Evolutionary conservation across 176 grass and related monocot species (phyloP), one percentile per base, ranked within the genome.

Genomic region (Avena eriantha): DNA sequence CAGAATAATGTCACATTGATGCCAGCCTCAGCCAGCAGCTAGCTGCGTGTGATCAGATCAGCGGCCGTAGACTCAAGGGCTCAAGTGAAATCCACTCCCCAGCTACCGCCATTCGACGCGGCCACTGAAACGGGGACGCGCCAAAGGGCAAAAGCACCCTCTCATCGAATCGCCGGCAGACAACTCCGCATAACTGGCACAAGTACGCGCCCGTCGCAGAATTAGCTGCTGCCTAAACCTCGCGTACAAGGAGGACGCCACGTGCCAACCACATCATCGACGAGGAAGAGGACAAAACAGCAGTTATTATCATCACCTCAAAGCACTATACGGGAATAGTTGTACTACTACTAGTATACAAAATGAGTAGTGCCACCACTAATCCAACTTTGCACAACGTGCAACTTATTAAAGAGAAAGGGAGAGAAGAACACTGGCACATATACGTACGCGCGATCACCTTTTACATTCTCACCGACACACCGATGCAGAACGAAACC

Each of bases 391-490:
- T 41, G 39, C 18, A 19, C 54, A 21, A 8, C 39, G 54, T 57
- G 54, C 54, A 21, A 21, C 18, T 57, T 57, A 55, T 53, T 41
- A 41, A 5, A 41, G 7, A 53, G 50, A 16, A 55, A 19, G 48
- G 7, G 8, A 9, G 7, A 8, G 9, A 47, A 41, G 6, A 41
- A 41, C 39, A 41, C 5, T 41, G 5, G 39, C 39, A 41, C 39
- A 41, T 41, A 41, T 41, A 7, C 39, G 39, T 41, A 29, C 29
- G 29, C 29, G 39, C 39, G 6, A 41, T 51, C 57, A 60, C 22
- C 57, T 22, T 23, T 60, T 23, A 60, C 57, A 60, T 80, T 29
- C 29, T 77, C 71, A 92, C 82, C 83, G 78, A 29, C 29, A 86
- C 86, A 87, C 78, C 55, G 79, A 89, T 74, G 82, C 69, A 76